Evolutionary conservation across 2,329 filamentous ascomycete genomes (phyloP), one percentile per base, ranked within the genome.

Genomic region (Pyricularia pennisetigena): DNA sequence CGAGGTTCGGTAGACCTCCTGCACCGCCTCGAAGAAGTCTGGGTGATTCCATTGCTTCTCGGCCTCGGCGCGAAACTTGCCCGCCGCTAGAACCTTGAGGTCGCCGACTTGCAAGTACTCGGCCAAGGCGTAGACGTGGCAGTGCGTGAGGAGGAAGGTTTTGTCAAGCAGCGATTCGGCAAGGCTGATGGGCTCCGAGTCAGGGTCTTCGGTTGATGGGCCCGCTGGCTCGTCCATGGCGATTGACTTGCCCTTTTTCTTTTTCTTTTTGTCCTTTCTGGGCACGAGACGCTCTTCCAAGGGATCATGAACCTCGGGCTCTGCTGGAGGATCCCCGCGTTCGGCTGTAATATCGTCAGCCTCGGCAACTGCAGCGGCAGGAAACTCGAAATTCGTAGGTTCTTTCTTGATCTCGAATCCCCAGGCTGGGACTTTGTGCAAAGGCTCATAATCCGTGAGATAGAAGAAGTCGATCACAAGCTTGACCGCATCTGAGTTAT

Each of bases 401-500:
- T 26, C 4, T 61, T 61, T 59, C 9, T 24, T 2, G 54, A 24
- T 59, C 3, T 59, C 7, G 57, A 61, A n/a, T 26, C 57, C 12
- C 57, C 54, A n/a, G 54, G n/a, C 24, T 61, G 57, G 57, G 23
- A 4, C 12, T 26, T 61, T 16, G 24, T 26, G 57, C 7, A 12
- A 61, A 61, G 57, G 57, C 3, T 26, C 2, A 61, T 66, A 68
- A 29, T 68, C 64, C n/a, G 54, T 24, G 12, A 61, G 54, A 57
- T 67, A 68, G 9, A 63, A 61, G 64, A 14, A 68, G 35, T 49
- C 23, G 49, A 68, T 9, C 14, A 68, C 66, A n/a, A 35, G 41
- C 7, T 54, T 24, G 57, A 67, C 64, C 9, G 59, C 49, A 16
- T 63, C 8, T n/a, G 49, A 57, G 29, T 68, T 35, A 23, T 67